Percentiles rank a stretch among this genome's conserved stretches.
Conservation (phyloP, 345 rosid species). For the Citrus maxima region DNA sequence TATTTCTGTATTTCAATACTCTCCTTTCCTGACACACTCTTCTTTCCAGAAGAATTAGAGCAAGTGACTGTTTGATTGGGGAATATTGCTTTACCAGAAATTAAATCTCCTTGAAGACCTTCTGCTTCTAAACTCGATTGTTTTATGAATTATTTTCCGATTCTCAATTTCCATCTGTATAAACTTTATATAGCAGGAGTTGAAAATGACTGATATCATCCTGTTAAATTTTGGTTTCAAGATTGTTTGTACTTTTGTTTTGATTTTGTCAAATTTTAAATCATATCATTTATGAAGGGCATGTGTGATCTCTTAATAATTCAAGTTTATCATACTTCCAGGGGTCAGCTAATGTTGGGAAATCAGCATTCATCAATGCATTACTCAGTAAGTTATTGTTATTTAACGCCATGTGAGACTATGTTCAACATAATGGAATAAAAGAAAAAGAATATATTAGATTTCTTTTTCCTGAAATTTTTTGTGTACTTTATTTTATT, state of each 20-base stretch:
- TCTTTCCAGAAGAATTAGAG: not conserved
- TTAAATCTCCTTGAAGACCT: not conserved
- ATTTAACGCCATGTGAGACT: conserved; percentile 2
- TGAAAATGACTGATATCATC: not conserved
- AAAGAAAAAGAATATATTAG: not conserved
- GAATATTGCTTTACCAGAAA: not conserved
- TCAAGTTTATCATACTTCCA: conserved; percentile 27
- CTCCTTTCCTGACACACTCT: not conserved
- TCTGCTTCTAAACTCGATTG: not conserved
- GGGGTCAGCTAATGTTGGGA: conserved; percentile 99
- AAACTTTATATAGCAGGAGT: not conserved
- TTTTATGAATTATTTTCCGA: not conserved
- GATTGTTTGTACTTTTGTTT: not conserved
- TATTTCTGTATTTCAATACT: not conserved
- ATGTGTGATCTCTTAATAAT: not conserved
- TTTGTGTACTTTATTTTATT: not conserved
- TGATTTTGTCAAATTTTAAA: not conserved
- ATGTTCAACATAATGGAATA: not conserved
- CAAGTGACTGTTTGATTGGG: not conserved
- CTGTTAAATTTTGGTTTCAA: not conserved
- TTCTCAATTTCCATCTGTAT: not conserved
- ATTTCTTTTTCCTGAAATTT: not conserved
- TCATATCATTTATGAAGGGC: not conserved
- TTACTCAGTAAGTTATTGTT: conserved; percentile 64
- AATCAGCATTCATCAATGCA: conserved; percentile 95